These are phyloP conservation scores for Phytopythium vexans DNA, from an alignment of 352 stramenopile species.

Conservation along the genomic window DNA sequence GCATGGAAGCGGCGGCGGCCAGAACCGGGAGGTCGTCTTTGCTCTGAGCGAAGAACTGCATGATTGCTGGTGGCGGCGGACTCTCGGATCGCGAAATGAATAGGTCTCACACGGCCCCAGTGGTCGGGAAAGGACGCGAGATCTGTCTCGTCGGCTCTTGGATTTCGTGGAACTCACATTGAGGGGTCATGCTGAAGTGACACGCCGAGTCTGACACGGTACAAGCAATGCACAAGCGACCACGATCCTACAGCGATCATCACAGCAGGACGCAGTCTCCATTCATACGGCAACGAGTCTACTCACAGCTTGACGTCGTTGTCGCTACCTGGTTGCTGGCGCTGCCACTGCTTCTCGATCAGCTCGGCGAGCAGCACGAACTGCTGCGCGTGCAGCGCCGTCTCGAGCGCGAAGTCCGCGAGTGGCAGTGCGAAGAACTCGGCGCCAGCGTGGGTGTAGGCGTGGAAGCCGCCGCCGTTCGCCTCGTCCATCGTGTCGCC, in stretches of 20 bases:
- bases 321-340: too few species aligned
- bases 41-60: constrained; percentile 39
- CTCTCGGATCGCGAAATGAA: constrained; percentile 11
- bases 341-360: constrained; percentile 11
- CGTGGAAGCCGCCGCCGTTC: constrained; percentile 5
- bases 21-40: constrained; percentile 25
- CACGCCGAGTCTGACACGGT: too few species aligned
- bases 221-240: too few species aligned
- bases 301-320: background rate
- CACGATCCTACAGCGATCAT: constrained; percentile 3
- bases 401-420: constrained; percentile 25
- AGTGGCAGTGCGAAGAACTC: too few species aligned
- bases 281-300: too few species aligned
- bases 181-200: too few species aligned
- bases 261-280: too few species aligned
- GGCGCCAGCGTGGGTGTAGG: too few species aligned
- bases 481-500: constrained; percentile 12
- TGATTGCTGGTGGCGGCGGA: constrained; percentile 7
- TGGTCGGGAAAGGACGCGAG: too few species aligned
- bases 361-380: constrained; percentile 33
- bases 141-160: too few species aligned
- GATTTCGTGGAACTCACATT: too few species aligned
- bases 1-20: constrained; percentile 32
- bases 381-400: constrained; percentile 34
- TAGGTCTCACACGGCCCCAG: too few species aligned